phyloP scores from a whole-genome alignment of 2,329 filamentous ascomycete genomes.

The Tympanopsis confertula region DNA sequence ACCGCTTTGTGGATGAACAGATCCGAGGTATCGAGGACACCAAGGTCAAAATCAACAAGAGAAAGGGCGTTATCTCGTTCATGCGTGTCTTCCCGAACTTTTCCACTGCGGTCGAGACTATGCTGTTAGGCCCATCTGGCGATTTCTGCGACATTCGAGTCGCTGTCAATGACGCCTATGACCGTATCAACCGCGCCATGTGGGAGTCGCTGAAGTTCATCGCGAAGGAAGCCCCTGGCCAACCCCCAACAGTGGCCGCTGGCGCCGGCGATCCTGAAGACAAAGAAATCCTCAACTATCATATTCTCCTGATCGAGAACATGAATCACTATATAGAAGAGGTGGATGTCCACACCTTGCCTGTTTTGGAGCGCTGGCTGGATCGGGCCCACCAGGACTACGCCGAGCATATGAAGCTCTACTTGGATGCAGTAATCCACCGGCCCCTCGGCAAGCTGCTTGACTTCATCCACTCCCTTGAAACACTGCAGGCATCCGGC shows the following conservation, averaged over 20 bases:
- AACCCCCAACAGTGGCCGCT: neutral
- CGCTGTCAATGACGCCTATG: constrained; percentile 56
- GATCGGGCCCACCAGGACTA: constrained; percentile 50
- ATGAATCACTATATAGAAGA: constrained; percentile 68
- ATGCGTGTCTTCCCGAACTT: constrained; percentile 62
- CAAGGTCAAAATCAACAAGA: constrained; percentile 67
- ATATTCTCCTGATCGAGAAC: constrained; percentile 65
- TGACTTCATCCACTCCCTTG: constrained; percentile 57
- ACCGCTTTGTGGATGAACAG: constrained; percentile 59
- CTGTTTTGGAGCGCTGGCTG: constrained; percentile 51
- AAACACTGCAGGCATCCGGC: constrained; percentile 28
- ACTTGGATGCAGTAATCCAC: constrained; percentile 55
- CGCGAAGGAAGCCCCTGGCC: constrained; percentile 32
- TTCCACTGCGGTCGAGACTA: constrained; percentile 48
- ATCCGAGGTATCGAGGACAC: constrained; percentile 64
- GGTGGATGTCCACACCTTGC: constrained; percentile 47
- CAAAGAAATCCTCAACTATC: constrained; percentile 63
- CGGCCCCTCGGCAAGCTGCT: constrained; percentile 58
- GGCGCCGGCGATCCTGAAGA: constrained; percentile 32
- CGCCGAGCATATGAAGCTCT: constrained; percentile 54
- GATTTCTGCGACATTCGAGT: constrained; percentile 48
- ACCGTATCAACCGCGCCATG: constrained; percentile 60
- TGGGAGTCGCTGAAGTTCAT: constrained; percentile 66
- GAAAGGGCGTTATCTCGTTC: constrained; percentile 62
- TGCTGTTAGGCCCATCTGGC: constrained; percentile 33